Evolutionary conservation across 2,329 filamentous ascomycete species (phyloP), one percentile per base, ranked within the genome.

Genomic region (Alternaria sp.): DNA sequence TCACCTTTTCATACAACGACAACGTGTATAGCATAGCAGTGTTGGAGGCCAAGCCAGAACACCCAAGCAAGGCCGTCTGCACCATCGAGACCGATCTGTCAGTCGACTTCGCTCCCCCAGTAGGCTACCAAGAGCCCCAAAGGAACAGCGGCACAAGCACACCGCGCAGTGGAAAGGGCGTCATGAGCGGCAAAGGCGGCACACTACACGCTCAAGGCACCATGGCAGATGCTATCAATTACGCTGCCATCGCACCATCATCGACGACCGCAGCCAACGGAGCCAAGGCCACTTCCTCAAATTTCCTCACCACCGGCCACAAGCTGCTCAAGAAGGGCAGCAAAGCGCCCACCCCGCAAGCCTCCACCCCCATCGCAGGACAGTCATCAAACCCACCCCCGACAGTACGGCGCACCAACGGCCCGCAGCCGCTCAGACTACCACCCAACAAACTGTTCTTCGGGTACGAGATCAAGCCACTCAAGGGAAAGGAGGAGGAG

Each of bases 211-310:
- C 86, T 65, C 92, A 97, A 73, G 96, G 96, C 11, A 94, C 90
- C 64, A 99, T 99, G 96, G 94, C 96, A 0, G 93, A 97, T 74
- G 89, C 93, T n/a, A 98, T 99, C 84, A 97, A 97, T 84, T 99
- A 98, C 81, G 88, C 89, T 56, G 88, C 94, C 30, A 97, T 99
- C 70, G 93, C 94, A 0, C 94, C 96, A 1, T 89, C 89, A 4
- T 87, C 92, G 7, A 88, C 86, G 3, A 86, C 89, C 14, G 89
- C 88, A 14, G 88, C 87, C 6, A 84, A 85, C 9, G 89, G 88
- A 41, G 87, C 88, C 11, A 86, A 85, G 70, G 87, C 88, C 5
- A 85, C 87, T 3, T 87, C 90, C 0, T 94, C 93, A 1, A 91
- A 96, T 78, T 98, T 98, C 79, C 80, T 91, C 1, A 88, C 89